These are phyloP conservation scores for Aristolochia contorta DNA, from an alignment of 164 flowering plant genomes.

Conservation along the genomic window DNA sequence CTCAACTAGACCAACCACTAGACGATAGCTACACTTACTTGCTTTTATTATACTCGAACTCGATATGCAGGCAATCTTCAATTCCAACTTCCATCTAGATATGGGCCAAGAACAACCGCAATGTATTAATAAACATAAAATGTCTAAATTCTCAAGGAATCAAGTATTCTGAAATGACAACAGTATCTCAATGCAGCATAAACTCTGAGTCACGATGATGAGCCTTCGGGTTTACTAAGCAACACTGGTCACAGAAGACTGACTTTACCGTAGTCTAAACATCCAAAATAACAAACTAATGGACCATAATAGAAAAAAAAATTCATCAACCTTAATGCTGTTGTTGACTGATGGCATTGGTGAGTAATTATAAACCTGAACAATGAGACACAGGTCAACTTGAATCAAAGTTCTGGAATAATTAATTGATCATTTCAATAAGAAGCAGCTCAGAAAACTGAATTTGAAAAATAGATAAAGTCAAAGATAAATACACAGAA, in stretches of 20 bases:
- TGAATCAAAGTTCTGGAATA: not conserved
- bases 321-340: slow-evolving; percentile 74
- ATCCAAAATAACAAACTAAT: not conserved
- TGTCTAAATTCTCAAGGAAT: not conserved
- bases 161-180: too few species aligned
- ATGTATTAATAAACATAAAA: not conserved
- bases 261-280: too few species aligned
- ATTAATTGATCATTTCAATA: not conserved
- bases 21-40: slow-evolving; percentile 38
- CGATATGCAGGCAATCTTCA: slow-evolving; percentile 93
- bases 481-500: slow-evolving; percentile 47
- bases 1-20: not conserved
- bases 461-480: not conserved
- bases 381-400: not conserved
- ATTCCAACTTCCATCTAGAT: slow-evolving; percentile 97
- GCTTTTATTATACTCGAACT: slow-evolving; percentile 94
- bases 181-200: not conserved
- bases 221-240: not conserved
- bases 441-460: not conserved
- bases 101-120: not conserved
- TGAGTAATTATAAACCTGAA: slow-evolving; percentile 76
- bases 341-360: slow-evolving; percentile 75
- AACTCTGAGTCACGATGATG: not conserved
- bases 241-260: too few species aligned
- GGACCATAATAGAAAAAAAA: not conserved